Conservation (phyloP, 176 grass and related monocot species). For the Coix lacrymajobi region DNA sequence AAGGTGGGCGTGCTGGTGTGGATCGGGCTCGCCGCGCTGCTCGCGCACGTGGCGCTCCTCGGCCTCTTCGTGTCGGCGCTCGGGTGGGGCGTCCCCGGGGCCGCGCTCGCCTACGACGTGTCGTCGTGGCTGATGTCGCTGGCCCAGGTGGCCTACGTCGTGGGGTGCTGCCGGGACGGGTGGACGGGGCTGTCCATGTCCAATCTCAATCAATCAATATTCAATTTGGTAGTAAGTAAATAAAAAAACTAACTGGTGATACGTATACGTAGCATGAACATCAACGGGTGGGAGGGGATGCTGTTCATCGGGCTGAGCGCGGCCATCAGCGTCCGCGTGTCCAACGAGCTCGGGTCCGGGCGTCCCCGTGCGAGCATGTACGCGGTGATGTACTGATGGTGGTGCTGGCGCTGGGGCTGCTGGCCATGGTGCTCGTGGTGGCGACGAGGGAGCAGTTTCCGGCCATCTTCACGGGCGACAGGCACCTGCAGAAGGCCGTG, state of each 20-base stretch:
- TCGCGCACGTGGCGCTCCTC: constrained; percentile 15
- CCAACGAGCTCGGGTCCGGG: constrained; percentile 47
- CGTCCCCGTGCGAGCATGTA: constrained; percentile 35
- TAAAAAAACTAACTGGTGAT: no score
- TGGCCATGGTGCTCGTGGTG: constrained; percentile 39
- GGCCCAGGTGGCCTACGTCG: constrained; percentile 38
- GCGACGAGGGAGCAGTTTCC: constrained; percentile 26
- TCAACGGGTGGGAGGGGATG: constrained; percentile 58
- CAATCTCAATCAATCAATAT: no score
- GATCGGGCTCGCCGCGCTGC: constrained; percentile 27
- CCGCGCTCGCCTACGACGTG: constrained; percentile 24
- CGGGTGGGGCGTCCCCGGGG: constrained; percentile 23
- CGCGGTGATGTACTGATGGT: constrained; percentile 44
- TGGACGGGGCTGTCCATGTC: constrained; percentile 54
- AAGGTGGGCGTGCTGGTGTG: constrained; percentile 41
- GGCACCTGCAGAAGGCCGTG: constrained; percentile 16
- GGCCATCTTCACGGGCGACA: constrained; percentile 32
- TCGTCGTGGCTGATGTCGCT: constrained; percentile 37
- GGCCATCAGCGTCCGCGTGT: constrained; percentile 40
- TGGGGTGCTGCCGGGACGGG: constrained; percentile 56
- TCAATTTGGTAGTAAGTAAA: no score
- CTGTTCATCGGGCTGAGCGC: constrained; percentile 64
- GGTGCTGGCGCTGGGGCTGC: constrained; percentile 28
- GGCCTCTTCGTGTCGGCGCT: neutral
- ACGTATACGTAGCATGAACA: no score